Evolutionary conservation across 129 eudicot species (phyloP).

Genomic region (Centaurea solstitialis): DNA sequence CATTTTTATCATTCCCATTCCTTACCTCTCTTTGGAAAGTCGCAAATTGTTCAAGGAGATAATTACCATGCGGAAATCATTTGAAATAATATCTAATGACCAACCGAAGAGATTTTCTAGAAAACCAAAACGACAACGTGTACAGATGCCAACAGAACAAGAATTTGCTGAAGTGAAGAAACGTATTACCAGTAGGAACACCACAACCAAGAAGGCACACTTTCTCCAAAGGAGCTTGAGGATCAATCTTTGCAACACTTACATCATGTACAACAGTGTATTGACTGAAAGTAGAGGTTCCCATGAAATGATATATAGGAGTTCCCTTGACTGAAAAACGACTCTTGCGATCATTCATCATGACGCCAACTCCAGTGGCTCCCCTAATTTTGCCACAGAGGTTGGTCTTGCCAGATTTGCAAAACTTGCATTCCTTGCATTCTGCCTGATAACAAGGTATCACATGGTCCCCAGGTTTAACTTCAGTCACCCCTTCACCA

Average conservation of each 20-base stretch:
- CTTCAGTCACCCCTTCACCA: slow-evolving; percentile 99
- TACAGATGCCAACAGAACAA: neutral
- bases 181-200: slow-evolving; percentile 76
- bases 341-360: slow-evolving; percentile 93
- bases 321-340: slow-evolving; percentile 94
- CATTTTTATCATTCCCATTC: too few relatives aligned
- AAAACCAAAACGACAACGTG: neutral
- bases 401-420: slow-evolving; percentile 98
- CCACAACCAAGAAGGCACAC: slow-evolving; percentile 98
- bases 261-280: slow-evolving; percentile 99
- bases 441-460: slow-evolving; percentile 99
- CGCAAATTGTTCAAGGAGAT: too few relatives aligned
- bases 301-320: slow-evolving; percentile 98
- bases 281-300: slow-evolving; percentile 97
- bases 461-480: slow-evolving; percentile 96
- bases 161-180: neutral
- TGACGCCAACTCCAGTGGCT: slow-evolving; percentile 98
- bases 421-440: slow-evolving; percentile 94
- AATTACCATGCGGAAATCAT: neutral
- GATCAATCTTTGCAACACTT: slow-evolving; percentile 96
- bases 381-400: slow-evolving; percentile 98
- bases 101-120: neutral
- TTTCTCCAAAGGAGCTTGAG: slow-evolving; percentile 91
- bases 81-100: neutral
- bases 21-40: too few relatives aligned